Evolutionary conservation across 148 eudicot species (phyloP).

Genomic region (Heliamphora exappendiculata): DNA sequence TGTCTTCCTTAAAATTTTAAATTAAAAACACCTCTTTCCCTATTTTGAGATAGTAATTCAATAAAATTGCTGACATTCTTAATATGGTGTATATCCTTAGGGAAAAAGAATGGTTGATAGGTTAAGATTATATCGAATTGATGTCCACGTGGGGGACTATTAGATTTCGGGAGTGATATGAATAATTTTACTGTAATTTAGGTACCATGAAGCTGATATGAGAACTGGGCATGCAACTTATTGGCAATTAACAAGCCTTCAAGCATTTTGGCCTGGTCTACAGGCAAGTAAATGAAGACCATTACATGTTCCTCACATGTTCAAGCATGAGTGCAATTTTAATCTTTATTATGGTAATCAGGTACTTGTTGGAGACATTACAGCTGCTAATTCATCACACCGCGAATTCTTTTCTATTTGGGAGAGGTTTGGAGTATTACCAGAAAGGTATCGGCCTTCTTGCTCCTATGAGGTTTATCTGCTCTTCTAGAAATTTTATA

Average conservation of each 20-base stretch:
- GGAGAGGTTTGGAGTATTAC: conserved; percentile 83
- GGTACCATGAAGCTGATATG: conserved; percentile 99
- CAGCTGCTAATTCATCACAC: conserved; percentile 90
- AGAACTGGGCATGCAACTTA: conserved; percentile 88
- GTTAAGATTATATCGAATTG: background rate
- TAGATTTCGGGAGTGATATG: background rate
- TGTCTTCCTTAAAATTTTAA: background rate
- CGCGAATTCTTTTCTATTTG: conserved; percentile 85
- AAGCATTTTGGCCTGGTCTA: conserved; percentile 98
- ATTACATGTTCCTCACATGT: background rate
- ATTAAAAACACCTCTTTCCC: background rate
- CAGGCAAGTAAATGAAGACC: conserved; percentile 43
- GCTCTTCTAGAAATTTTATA: too few species aligned
- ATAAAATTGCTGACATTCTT: background rate
- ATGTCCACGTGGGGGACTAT: background rate
- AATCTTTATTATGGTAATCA: conserved; percentile 23
- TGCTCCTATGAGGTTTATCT: background rate
- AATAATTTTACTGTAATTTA: conserved; percentile 17
- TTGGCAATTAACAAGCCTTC: conserved; percentile 98
- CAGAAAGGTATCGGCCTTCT: conserved; percentile 63
- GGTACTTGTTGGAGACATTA: conserved; percentile 92
- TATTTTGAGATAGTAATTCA: background rate
- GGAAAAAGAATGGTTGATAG: background rate
- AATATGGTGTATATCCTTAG: background rate
- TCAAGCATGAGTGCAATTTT: conserved; percentile 8